Conservation (phyloP, 1,284 basidiomycete genomes). For the Irpex rosettiformis region DNA sequence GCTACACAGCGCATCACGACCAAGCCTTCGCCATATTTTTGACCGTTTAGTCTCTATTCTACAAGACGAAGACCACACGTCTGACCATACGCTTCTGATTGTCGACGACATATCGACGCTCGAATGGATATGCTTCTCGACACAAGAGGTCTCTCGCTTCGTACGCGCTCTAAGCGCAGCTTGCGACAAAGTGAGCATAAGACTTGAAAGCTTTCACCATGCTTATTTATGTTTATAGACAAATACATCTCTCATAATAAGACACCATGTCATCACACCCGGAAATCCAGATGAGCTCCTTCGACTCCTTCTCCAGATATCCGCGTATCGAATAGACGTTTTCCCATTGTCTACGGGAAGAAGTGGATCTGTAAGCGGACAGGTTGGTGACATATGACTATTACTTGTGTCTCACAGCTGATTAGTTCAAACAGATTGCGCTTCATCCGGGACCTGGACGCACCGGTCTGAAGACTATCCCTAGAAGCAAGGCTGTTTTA, state of each 20-base stretch:
- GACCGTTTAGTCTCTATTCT: conserved; percentile 29
- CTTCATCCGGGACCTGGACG: conserved; percentile 53
- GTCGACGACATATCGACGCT: conserved; percentile 64
- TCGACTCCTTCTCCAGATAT: conserved; percentile 51
- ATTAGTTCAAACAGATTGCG: conserved; percentile 42
- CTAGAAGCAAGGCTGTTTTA: conserved; percentile 55
- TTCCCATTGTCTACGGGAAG: conserved; percentile 64
- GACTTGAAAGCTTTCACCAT: background rate
- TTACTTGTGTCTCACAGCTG: background rate
- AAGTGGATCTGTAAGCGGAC: conserved; percentile 72
- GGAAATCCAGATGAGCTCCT: conserved; percentile 58
- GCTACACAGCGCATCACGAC: conserved; percentile 13
- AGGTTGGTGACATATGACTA: conserved; percentile 42
- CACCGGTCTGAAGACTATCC: conserved; percentile 39
- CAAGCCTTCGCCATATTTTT: conserved; percentile 31
- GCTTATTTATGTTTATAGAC: conserved; percentile 31
- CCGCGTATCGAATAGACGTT: conserved; percentile 66
- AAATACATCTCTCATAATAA: conserved; percentile 50
- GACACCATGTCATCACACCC: conserved; percentile 56
- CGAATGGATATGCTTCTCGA: conserved; percentile 62
- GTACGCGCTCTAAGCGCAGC: conserved; percentile 51
- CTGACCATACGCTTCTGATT: conserved; percentile 42
- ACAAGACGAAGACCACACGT: conserved; percentile 3
- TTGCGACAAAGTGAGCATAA: conserved; percentile 49
- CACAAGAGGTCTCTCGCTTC: conserved; percentile 49